Percentiles rank a stretch among this genome's conserved stretches.
Conservation (phyloP, 139 green algal species). For the Parachlorella kessleri region DNA sequence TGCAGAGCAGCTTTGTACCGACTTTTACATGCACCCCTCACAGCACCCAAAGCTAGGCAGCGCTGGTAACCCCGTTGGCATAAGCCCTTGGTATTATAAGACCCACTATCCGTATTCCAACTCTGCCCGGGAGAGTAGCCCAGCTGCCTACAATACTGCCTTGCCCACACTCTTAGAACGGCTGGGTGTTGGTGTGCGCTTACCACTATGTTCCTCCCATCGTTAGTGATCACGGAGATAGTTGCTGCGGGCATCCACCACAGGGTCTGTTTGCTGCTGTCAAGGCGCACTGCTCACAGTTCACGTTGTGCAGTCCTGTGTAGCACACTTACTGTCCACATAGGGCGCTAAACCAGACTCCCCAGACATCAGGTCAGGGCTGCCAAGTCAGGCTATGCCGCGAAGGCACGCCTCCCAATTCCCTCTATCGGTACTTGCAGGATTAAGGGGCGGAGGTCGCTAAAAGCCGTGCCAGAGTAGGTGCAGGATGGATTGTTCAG, state of each 20-base stretch:
- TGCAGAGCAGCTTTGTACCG: constrained; percentile 25
- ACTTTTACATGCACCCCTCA: neutral
- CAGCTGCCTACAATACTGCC: neutral
- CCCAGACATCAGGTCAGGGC: neutral
- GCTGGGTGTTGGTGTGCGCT: neutral
- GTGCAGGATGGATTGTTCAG: too few species aligned
- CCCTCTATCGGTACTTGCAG: too few species aligned
- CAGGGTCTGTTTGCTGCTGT: neutral
- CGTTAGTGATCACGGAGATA: constrained; percentile 86
- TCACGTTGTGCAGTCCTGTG: neutral
- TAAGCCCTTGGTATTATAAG: neutral
- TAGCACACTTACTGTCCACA: constrained; percentile 50
- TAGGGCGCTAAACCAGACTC: constrained; percentile 27
- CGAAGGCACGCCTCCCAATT: too few species aligned
- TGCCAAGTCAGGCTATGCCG: too few species aligned
- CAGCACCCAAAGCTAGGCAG: too few species aligned
- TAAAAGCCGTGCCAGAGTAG: too few species aligned
- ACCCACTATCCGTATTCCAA: neutral
- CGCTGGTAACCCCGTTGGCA: neutral
- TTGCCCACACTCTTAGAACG: neutral
- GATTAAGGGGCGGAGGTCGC: too few species aligned
- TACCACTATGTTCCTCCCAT: constrained; percentile 87
- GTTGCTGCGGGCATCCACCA: constrained; percentile 52
- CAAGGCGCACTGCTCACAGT: neutral
- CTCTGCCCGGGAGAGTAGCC: neutral